A percentile compares a stretch with the other conserved stretches of the same genome.
Evolutionary conservation across 73 alveolate species (phyloP).

Genomic region (Paramecium biaurelia): DNA sequence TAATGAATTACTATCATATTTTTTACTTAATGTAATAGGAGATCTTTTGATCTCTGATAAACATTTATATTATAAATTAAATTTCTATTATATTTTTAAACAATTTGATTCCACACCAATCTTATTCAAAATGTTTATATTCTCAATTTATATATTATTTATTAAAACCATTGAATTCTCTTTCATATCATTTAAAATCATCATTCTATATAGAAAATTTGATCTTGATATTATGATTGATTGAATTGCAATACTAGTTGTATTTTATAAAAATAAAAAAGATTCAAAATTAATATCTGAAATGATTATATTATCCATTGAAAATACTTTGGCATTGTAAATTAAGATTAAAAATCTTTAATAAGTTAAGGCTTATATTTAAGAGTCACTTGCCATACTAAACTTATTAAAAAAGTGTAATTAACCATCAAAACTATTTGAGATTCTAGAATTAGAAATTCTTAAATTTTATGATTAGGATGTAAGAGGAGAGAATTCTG

Average conservation of each 20-base stretch:
- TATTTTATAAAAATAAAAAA: background rate
- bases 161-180: background rate
- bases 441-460: background rate
- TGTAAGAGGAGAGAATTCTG: background rate
- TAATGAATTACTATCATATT: background rate
- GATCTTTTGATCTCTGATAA: background rate
- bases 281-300: background rate
- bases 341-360: background rate
- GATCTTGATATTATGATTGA: background rate
- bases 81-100: background rate
- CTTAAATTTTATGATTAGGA: background rate
- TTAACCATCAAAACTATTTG: background rate
- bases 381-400: background rate
- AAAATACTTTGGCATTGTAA: background rate
- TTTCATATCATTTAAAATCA: background rate
- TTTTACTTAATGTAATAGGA: background rate
- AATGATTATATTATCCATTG: background rate
- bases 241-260: background rate
- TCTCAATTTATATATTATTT: background rate
- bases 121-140: background rate
- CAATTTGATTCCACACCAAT: background rate
- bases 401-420: background rate
- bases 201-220: background rate
- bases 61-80: background rate
- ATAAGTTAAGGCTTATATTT: background rate